A percentile compares a stretch with the other conserved stretches of the same genome.
phyloP scores from a whole-genome alignment of 2,329 filamentous ascomycete genomes.

The Aureobasidium sp. region DNA sequence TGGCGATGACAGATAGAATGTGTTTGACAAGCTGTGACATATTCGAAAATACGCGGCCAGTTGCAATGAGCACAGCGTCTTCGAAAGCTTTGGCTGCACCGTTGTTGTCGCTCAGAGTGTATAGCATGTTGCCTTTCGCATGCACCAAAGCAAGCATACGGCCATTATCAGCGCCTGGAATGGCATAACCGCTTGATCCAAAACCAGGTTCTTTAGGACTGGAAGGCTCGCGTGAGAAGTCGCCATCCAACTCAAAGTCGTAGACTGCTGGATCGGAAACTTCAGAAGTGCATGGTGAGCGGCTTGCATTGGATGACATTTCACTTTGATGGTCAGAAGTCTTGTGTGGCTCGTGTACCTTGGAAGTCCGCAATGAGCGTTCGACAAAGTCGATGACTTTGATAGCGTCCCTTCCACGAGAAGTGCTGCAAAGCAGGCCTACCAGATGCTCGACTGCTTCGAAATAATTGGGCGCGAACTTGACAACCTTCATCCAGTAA shows the following conservation, averaged over 20 bases:
- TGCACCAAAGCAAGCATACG: slow-evolving; percentile 89
- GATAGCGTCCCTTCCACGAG: slow-evolving; percentile 76
- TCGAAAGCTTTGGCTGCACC: slow-evolving; percentile 85
- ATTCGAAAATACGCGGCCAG: slow-evolving; percentile 59
- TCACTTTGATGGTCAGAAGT: slow-evolving; percentile 49
- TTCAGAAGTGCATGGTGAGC: slow-evolving; percentile 45
- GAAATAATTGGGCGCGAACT: slow-evolving; percentile 75
- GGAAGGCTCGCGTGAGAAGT: slow-evolving; percentile 20
- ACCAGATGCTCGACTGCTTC: slow-evolving; percentile 94
- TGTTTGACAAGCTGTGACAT: slow-evolving; percentile 71
- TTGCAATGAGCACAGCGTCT: slow-evolving; percentile 83
- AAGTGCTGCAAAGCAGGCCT: slow-evolving; percentile 71
- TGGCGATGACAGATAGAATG: slow-evolving; percentile 60
- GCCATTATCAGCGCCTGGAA: slow-evolving; percentile 81
- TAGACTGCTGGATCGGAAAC: slow-evolving; percentile 49
- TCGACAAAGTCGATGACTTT: slow-evolving; percentile 82
- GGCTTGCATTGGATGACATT: slow-evolving; percentile 45
- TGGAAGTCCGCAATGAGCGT: slow-evolving; percentile 50
- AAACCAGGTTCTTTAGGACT: slow-evolving; percentile 47
- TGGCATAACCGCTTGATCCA: slow-evolving; percentile 73
- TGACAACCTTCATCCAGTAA: slow-evolving; percentile 79
- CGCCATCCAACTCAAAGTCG: slow-evolving; percentile 43
- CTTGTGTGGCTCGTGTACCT: slow-evolving; percentile 38
- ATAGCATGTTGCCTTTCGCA: slow-evolving; percentile 95
- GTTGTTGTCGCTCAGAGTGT: slow-evolving; percentile 73